A percentile compares a stretch with the other conserved stretches of the same genome.
These are phyloP conservation scores for Heterobasidion annosum DNA, from an alignment of 1,284 basidiomycete species.

Conservation along the genomic window DNA sequence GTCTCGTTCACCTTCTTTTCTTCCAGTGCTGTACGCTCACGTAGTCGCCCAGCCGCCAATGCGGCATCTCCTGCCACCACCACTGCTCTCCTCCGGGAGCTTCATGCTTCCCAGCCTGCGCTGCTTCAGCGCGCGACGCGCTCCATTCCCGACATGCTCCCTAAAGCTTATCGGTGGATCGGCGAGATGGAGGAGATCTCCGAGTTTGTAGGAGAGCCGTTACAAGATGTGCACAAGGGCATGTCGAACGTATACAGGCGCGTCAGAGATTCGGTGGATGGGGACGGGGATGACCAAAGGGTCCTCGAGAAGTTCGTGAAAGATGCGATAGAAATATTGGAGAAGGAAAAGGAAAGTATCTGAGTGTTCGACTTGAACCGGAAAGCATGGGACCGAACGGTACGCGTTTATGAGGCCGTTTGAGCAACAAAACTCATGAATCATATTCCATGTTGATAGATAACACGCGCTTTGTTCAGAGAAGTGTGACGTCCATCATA, in stretches of 20 bases:
- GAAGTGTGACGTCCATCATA: no score
- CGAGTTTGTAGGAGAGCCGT: conserved; percentile 33
- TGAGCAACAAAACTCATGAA: no score
- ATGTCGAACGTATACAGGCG: conserved; percentile 36
- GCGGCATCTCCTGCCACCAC: conserved; percentile 50
- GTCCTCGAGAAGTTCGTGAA: conserved; percentile 37
- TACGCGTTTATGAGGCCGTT: no score
- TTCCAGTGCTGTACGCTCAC: background rate
- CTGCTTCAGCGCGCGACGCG: conserved; percentile 30
- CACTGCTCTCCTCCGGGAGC: conserved; percentile 39
- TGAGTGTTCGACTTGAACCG: no score
- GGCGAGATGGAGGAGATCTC: conserved; percentile 56
- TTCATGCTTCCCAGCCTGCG: conserved; percentile 35
- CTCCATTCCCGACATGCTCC: conserved; percentile 38
- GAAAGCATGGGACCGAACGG: no score
- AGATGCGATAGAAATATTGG: conserved; percentile 21
- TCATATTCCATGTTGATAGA: no score
- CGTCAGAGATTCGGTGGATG: conserved; percentile 29
- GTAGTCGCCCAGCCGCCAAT: conserved; percentile 33
- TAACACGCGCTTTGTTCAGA: no score
- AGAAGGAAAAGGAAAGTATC: background rate
- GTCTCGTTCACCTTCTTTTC: background rate
- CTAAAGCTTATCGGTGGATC: conserved; percentile 53
- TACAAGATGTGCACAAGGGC: conserved; percentile 33
- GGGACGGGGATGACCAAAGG: conserved; percentile 25